These are phyloP conservation scores for Alternaria arborescens DNA, from an alignment of 2,329 filamentous ascomycete species.

Conservation along the genomic window DNA sequence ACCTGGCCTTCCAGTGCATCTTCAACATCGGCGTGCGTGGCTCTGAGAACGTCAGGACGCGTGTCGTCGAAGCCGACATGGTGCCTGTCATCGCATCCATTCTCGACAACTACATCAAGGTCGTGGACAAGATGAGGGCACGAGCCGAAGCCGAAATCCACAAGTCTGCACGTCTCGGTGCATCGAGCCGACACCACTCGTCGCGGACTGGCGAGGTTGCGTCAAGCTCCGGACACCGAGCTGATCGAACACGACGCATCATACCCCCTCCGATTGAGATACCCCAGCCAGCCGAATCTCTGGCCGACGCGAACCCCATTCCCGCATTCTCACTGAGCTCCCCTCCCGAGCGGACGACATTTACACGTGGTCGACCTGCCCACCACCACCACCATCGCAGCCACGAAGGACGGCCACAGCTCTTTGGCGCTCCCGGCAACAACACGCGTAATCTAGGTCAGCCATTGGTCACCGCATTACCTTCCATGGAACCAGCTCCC, in stretches of 20 bases:
- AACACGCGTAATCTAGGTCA: slow-evolving; percentile 63
- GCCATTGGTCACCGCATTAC: slow-evolving; percentile 71
- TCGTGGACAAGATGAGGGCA: slow-evolving; percentile 89
- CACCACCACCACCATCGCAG: slow-evolving; percentile 60
- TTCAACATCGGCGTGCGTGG: slow-evolving; percentile 98
- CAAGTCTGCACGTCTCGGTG: slow-evolving; percentile 58
- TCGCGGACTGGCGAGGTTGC: slow-evolving; percentile 51
- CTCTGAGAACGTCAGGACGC: slow-evolving; percentile 90
- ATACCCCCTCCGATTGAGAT: slow-evolving; percentile 87
- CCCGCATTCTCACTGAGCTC: slow-evolving; percentile 72
- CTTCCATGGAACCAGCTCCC: slow-evolving; percentile 69
- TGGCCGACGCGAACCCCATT: slow-evolving; percentile 69
- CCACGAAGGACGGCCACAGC: slow-evolving; percentile 55
- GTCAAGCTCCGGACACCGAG: slow-evolving; percentile 51
- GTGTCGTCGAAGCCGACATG: slow-evolving; percentile 98
- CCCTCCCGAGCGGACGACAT: slow-evolving; percentile 74
- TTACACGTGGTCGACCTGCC: slow-evolving; percentile 64
- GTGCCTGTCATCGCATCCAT: slow-evolving; percentile 98
- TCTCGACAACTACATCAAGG: slow-evolving; percentile 96
- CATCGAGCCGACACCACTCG: slow-evolving; percentile 52
- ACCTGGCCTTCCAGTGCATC: slow-evolving; percentile 97
- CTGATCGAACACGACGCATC: slow-evolving; percentile 70
- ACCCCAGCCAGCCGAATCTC: slow-evolving; percentile 61
- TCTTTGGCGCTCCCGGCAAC: slow-evolving; percentile 39
- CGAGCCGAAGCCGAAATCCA: slow-evolving; percentile 83